phyloP scores from a whole-genome alignment of 2,329 filamentous ascomycete species.

The Reticulascus tulasneorum region DNA sequence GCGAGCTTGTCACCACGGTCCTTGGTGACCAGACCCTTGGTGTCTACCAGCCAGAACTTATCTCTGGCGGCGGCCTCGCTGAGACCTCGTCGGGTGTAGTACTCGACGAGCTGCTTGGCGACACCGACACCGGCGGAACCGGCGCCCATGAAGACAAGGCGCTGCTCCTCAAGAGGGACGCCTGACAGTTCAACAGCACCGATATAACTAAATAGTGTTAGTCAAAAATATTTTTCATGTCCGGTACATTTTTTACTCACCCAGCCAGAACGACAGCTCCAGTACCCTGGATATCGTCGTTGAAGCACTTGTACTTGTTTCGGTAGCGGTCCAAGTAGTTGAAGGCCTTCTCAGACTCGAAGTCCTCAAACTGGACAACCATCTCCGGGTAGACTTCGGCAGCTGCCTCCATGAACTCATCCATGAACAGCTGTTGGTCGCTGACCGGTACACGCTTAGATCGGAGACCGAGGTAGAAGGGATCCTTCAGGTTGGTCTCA shows the following conservation, averaged over 20 bases:
- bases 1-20: slow-evolving; percentile 93
- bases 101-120: slow-evolving; percentile 95
- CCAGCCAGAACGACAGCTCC: slow-evolving; percentile 91
- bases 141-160: slow-evolving; percentile 92
- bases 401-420: slow-evolving; percentile 93
- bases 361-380: slow-evolving; percentile 93
- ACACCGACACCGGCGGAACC: slow-evolving; percentile 96
- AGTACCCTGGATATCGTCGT: slow-evolving; percentile 97
- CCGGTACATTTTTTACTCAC: slow-evolving; percentile 33
- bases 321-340: slow-evolving; percentile 88
- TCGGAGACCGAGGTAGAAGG: slow-evolving; percentile 85
- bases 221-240: slow-evolving; percentile 29
- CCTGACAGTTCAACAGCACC: slow-evolving; percentile 78
- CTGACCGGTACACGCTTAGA: slow-evolving; percentile 73
- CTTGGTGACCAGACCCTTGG: slow-evolving; percentile 87
- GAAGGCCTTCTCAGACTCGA: slow-evolving; percentile 90
- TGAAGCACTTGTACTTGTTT: slow-evolving; percentile 89
- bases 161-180: slow-evolving; percentile 83
- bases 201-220: slow-evolving; percentile 58
- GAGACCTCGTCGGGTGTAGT: slow-evolving; percentile 89
- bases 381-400: slow-evolving; percentile 66
- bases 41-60: slow-evolving; percentile 98
- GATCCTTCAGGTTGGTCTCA: slow-evolving; percentile 61
- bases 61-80: slow-evolving; percentile 80
- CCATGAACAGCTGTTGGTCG: slow-evolving; percentile 87